These are phyloP conservation scores for Sequoiadendron giganteum DNA, from an alignment of 75 land plant genomes.

Conservation along the genomic window DNA sequence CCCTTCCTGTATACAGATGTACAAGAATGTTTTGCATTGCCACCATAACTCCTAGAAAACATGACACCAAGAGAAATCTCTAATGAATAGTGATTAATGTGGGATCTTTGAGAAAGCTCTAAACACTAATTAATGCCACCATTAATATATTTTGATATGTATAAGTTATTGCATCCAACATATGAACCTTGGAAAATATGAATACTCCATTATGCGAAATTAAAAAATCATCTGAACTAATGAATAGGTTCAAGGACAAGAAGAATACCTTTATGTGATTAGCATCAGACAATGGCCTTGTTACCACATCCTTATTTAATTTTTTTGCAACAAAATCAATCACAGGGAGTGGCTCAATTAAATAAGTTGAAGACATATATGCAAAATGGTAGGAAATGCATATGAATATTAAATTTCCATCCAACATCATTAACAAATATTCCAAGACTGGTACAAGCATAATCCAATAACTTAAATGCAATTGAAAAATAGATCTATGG, in stretches of 20 bases:
- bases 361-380: slow-evolving; percentile 87
- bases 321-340: slow-evolving; percentile 70
- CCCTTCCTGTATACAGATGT: no score
- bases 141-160: neutral
- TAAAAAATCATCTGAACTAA: neutral
- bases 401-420: neutral
- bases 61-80: no score
- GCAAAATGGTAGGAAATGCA: neutral
- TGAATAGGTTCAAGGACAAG: neutral
- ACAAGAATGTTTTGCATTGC: no score
- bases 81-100: no score
- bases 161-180: neutral
- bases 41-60: no score
- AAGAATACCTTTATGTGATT: slow-evolving; percentile 73
- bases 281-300: slow-evolving; percentile 69
- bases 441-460: neutral
- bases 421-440: neutral
- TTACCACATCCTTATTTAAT: slow-evolving; percentile 48
- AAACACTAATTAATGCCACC: neutral
- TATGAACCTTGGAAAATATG: neutral
- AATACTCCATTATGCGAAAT: neutral
- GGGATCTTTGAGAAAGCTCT: neutral
- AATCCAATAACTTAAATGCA: neutral
- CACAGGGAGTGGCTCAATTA: slow-evolving; percentile 78
- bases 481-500: neutral